A percentile compares a stretch with the other conserved stretches of the same genome.
Conservation (phyloP, 768 basidiomycete genomes). For the Termitomyces sp. region DNA sequence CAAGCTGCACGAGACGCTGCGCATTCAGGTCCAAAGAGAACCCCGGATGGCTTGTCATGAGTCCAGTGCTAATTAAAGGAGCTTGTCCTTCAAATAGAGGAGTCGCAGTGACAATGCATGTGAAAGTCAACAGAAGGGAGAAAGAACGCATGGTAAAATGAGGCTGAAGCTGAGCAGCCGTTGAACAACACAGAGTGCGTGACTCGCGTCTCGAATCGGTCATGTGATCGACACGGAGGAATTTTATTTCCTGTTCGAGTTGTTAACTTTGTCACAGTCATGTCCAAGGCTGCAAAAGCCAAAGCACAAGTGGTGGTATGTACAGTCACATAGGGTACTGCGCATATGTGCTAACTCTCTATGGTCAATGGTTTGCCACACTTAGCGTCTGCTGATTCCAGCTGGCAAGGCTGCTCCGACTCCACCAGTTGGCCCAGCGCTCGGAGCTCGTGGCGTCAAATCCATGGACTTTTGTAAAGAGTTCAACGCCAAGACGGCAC, state of each 20-base stretch:
- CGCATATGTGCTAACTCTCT: conserved; percentile 7
- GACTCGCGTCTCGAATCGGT: neutral
- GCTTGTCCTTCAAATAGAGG: conserved; percentile 35
- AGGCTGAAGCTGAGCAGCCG: neutral
- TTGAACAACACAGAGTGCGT: neutral
- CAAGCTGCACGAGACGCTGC: conserved; percentile 70
- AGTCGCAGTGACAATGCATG: conserved; percentile 35
- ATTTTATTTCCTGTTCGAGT: neutral
- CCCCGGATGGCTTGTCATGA: conserved; percentile 38
- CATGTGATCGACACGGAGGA: conserved; percentile 2
- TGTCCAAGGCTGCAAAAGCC: conserved; percentile 66
- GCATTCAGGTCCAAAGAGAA: conserved; percentile 71
- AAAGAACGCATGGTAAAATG: conserved; percentile 43
- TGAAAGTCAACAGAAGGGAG: conserved; percentile 36
- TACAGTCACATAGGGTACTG: conserved; percentile 13
- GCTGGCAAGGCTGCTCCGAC: conserved; percentile 96
- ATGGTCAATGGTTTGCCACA: conserved; percentile 5
- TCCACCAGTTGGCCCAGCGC: conserved; percentile 93
- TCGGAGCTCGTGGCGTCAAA: conserved; percentile 97
- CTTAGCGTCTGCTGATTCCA: conserved; percentile 76
- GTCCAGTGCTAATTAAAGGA: conserved; percentile 24
- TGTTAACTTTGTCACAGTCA: conserved; percentile 20
- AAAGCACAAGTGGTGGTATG: conserved; percentile 75
- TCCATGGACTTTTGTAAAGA: conserved; percentile 99
- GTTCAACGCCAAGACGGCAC: conserved; percentile 96